Evolutionary conservation across 352 stramenopile genomes (phyloP).

Genomic region (Globisporangium alternatum): DNA sequence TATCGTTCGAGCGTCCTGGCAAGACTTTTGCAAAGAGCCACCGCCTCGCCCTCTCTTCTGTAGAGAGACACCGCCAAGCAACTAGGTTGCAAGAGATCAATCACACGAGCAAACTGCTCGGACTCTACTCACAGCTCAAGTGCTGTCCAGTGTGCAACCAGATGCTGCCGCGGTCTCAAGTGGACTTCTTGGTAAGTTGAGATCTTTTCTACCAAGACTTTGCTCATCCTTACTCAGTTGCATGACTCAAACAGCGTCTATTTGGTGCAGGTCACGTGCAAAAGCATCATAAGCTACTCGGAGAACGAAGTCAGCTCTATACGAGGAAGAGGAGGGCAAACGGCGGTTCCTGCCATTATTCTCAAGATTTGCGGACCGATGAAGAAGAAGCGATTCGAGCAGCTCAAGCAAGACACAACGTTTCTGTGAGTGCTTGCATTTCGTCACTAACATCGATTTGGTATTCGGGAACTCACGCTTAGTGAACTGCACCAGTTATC

Average conservation of each 20-base stretch:
- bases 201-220: neutral
- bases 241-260: neutral
- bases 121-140: conserved; percentile 34
- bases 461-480: neutral
- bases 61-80: conserved; percentile 14
- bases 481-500: conserved; percentile 27
- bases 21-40: conserved; percentile 49
- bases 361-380: conserved; percentile 29
- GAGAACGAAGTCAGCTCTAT: conserved; percentile 19
- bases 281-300: conserved; percentile 38
- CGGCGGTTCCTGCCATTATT: conserved; percentile 31
- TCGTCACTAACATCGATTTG: neutral
- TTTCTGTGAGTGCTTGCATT: conserved; percentile 33
- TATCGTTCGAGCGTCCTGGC: conserved; percentile 49
- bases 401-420: conserved; percentile 34
- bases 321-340: conserved; percentile 15
- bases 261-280: conserved; percentile 33
- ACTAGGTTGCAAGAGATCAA: conserved; percentile 1
- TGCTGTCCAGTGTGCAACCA: conserved; percentile 38
- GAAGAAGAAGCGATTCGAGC: conserved; percentile 34
- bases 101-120: conserved; percentile 15
- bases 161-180: conserved; percentile 32
- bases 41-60: conserved; percentile 29
- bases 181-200: conserved; percentile 39
- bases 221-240: neutral